A percentile compares a stretch with the other conserved stretches of the same genome.
These are phyloP conservation scores for Gracilaria gracilis DNA, from an alignment of 23 red algal species.

Conservation along the genomic window DNA sequence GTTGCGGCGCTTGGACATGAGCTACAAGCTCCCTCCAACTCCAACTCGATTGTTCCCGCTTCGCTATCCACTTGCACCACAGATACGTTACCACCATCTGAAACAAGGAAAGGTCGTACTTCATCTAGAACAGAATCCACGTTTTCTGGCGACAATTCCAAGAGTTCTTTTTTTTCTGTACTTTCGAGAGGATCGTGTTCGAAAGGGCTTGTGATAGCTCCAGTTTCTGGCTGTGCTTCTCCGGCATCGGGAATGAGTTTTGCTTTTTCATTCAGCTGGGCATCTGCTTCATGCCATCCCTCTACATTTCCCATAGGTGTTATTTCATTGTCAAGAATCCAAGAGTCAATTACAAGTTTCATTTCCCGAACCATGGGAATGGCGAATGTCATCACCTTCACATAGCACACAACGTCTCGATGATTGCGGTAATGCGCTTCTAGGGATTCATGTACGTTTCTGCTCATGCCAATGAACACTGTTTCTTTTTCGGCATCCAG, in stretches of 20 bases:
- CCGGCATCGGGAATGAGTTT: background rate
- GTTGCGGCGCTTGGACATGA: slow-evolving; percentile 77
- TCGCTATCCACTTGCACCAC: slow-evolving; percentile 77
- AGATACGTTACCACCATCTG: slow-evolving; percentile 91
- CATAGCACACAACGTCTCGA: slow-evolving; percentile 18
- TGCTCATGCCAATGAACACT: slow-evolving; percentile 75
- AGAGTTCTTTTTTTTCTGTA: background rate
- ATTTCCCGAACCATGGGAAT: slow-evolving; percentile 78
- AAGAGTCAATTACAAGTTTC: slow-evolving; percentile 66
- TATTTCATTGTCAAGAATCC: slow-evolving; percentile 67
- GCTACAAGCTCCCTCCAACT: slow-evolving; percentile 91
- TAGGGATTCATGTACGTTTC: slow-evolving; percentile 67
- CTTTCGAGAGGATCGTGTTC: slow-evolving; percentile 31
- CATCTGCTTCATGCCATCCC: slow-evolving; percentile 58
- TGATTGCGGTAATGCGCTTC: slow-evolving; percentile 50
- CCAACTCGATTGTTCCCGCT: slow-evolving; percentile 48
- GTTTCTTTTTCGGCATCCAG: slow-evolving; percentile 56
- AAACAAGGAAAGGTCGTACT: slow-evolving; percentile 84
- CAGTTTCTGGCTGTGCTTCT: background rate
- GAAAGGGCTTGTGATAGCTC: slow-evolving; percentile 79
- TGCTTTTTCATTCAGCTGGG: slow-evolving; percentile 49
- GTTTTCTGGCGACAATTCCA: slow-evolving; percentile 54
- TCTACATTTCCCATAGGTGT: slow-evolving; percentile 58
- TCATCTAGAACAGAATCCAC: slow-evolving; percentile 75
- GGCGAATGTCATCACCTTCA: slow-evolving; percentile 79